phyloP scores from a whole-genome alignment of 345 rosid species.

The Citrus sp. region DNA sequence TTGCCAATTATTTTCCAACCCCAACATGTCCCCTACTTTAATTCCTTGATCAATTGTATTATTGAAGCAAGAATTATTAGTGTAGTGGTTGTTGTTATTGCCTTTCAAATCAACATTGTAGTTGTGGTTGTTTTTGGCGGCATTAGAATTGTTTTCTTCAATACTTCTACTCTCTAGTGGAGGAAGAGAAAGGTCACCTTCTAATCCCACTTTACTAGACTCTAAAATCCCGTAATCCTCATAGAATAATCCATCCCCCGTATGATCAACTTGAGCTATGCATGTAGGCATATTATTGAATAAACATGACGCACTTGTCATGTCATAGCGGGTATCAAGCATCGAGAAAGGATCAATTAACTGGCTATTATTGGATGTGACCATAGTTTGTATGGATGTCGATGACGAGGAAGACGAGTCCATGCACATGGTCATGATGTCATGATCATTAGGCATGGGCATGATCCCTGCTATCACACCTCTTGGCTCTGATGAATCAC shows the following conservation, averaged over 20 bases:
- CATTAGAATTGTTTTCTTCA: conserved; percentile 20
- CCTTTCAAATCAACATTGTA: conserved; percentile 36
- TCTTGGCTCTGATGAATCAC: conserved; percentile 54
- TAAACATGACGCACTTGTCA: conserved; percentile 27
- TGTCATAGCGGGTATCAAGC: conserved; percentile 31
- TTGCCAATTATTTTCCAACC: conserved; percentile 55
- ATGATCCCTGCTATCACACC: conserved; percentile 32
- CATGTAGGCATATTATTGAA: conserved; percentile 38
- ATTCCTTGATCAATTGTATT: conserved; percentile 34
- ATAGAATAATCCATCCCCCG: conserved; percentile 28
- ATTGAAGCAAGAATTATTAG: conserved; percentile 48
- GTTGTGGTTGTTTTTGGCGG: conserved; percentile 20
- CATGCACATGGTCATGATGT: conserved; percentile 43
- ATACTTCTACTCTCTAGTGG: conserved; percentile 35
- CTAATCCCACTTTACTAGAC: conserved; percentile 34
- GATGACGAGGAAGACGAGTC: conserved; percentile 46
- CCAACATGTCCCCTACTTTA: conserved; percentile 50
- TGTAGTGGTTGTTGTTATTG: conserved; percentile 36
- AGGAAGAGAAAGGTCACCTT: conserved; percentile 53
- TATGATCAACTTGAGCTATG: conserved; percentile 23
- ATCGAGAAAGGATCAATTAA: conserved; percentile 40
- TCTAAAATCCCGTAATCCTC: conserved; percentile 40
- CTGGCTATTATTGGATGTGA: conserved; percentile 23
- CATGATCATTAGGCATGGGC: conserved; percentile 44
- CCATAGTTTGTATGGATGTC: conserved; percentile 40